A percentile compares a stretch with the other conserved stretches of the same genome.
Conservation (phyloP, 257 asterid genomes). For the Jaltomata sinuosa region DNA sequence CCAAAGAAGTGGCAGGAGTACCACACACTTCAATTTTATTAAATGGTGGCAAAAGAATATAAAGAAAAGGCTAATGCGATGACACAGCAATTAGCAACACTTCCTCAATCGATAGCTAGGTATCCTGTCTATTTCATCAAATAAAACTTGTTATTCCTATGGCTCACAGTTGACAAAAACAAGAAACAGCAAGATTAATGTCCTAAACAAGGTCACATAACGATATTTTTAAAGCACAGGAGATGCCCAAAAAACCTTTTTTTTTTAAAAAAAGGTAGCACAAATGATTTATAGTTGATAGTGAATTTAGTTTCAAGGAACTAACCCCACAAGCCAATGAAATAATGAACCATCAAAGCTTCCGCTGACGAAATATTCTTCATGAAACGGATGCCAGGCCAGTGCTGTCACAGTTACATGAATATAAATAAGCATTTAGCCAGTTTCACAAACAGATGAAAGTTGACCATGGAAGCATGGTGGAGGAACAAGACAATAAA, state of each 20-base stretch:
- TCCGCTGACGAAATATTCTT: conserved; percentile 97
- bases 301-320: background rate
- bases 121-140: background rate
- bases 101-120: background rate
- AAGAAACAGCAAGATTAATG: background rate
- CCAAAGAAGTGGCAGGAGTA: background rate
- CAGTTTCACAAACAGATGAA: conserved; percentile 6
- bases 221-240: background rate
- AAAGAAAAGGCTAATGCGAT: background rate
- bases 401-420: conserved; percentile 39
- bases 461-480: background rate
- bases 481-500: background rate
- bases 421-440: background rate
- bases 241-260: background rate
- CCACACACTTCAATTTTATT: background rate
- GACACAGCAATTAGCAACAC: background rate
- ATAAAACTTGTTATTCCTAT: background rate
- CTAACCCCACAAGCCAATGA: conserved; percentile 98
- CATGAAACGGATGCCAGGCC: conserved; percentile 99
- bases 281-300: background rate
- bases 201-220: background rate
- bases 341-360: conserved; percentile 94
- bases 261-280: too few relatives aligned
- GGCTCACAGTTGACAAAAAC: background rate
- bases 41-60: background rate